Base-by-base conservation (phyloP, 2,329 filamentous ascomycete species). In the Penicillium sp. region DNA sequence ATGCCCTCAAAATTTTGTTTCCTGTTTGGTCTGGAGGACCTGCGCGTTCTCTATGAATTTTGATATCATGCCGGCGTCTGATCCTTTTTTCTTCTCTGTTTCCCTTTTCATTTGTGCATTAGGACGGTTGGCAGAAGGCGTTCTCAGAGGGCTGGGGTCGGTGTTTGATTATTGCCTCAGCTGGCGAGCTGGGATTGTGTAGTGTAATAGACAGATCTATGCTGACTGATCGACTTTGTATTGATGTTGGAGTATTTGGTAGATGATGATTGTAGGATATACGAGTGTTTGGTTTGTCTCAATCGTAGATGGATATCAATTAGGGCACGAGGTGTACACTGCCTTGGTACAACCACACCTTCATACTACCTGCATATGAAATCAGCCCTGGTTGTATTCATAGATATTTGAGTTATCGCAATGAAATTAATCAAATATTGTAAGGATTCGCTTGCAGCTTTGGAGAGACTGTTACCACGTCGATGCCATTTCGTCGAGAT, bases 111-210 rank as follows among this genome's bases (percentile, higher is more conserved):
- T 39, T 28, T 40, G 27, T 52, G 48, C 44, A 52, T 54, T 30
- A 44, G 51, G 43, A 48, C 40, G 49, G 43, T 44, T 25, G 47
- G 43, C 38, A 31, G 43, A 28, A 39, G 50, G 50, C 46, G 50
- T 53, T 53, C 41, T 43, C 32, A 50, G 48, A 53, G 39, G 43
- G 39, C 33, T 39, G 36, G 45, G 28, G 13, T 30, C 31, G 39
- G 34, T 43, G 34, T 44, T 51, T 38, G 29, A 36, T 33, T 19
- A 20, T 37, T 38, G 34, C 15, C 30, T 21, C 30, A 28, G 16
- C 20, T 30, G 30, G 17, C 19, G 21, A 29, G 37, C 15, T 40
- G 18, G 23, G 35, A 30, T 31, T 36, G 35, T 52, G 49, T 52
- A 53, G 41, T 45, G 20, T 53, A 52, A 41, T 51, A 50, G 46